Percentiles rank a stretch among this genome's conserved stretches.
Conservation (phyloP, 2,329 filamentous ascomycete species). For the Xylariomycetidae sp. region DNA sequence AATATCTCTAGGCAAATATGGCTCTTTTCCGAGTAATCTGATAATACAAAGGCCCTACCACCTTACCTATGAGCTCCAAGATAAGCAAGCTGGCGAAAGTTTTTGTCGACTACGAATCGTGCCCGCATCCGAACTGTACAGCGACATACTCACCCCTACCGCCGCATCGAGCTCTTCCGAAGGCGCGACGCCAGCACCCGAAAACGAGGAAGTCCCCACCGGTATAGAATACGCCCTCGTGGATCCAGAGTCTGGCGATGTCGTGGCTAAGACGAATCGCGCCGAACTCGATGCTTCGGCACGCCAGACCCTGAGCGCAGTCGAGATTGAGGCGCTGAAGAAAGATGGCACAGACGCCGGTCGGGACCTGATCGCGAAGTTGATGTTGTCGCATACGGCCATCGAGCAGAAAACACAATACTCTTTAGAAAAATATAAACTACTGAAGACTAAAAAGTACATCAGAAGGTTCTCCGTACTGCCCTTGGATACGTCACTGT, state of each 20-base stretch:
- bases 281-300: slow-evolving; percentile 57
- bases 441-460: slow-evolving; percentile 92
- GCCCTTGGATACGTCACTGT: slow-evolving; percentile 72
- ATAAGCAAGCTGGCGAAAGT: slow-evolving; percentile 59
- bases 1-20: slow-evolving; percentile 89
- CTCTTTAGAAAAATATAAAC: slow-evolving; percentile 90
- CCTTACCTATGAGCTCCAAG: slow-evolving; percentile 84
- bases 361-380: slow-evolving; percentile 86
- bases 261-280: slow-evolving; percentile 52
- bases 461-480: slow-evolving; percentile 80
- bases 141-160: slow-evolving; percentile 61
- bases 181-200: slow-evolving; percentile 34
- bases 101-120: slow-evolving; percentile 73
- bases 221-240: slow-evolving; percentile 42
- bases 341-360: slow-evolving; percentile 73
- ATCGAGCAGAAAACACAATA: slow-evolving; percentile 94
- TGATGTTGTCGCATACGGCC: slow-evolving; percentile 82
- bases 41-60: slow-evolving; percentile 89
- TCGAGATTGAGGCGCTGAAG: slow-evolving; percentile 71
- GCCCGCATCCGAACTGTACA: slow-evolving; percentile 75
- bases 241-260: slow-evolving; percentile 40
- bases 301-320: slow-evolving; percentile 72
- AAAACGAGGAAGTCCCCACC: slow-evolving; percentile 37
- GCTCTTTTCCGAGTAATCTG: slow-evolving; percentile 82
- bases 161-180: slow-evolving; percentile 20